Evolutionary conservation across 108 stramenopile genomes (phyloP).

Genomic region (Epithemia pelagica): DNA sequence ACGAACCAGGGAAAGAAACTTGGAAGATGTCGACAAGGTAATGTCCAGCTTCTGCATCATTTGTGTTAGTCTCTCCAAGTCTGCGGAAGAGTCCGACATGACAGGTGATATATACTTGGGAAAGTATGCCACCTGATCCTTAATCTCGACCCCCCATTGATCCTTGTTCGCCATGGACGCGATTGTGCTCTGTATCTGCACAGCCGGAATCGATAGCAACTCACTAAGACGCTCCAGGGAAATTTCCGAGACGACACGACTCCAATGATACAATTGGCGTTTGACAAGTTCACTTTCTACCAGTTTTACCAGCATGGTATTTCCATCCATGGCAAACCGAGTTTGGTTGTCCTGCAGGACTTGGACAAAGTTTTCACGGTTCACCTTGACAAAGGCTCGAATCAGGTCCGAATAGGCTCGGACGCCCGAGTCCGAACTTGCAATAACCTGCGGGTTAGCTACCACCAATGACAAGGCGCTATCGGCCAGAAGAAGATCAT

Average conservation of each 20-base stretch:
- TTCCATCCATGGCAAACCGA: conserved; percentile 18
- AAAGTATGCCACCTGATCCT: conserved; percentile 11
- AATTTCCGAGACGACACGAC: conserved; percentile 25
- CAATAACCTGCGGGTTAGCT: background rate
- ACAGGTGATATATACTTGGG: background rate
- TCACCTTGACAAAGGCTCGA: conserved; percentile 4
- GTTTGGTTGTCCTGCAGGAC: background rate
- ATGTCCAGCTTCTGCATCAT: conserved; percentile 52
- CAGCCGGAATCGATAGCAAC: conserved; percentile 11
- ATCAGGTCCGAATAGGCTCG: background rate
- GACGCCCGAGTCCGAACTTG: background rate
- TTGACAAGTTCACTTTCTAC: conserved; percentile 15
- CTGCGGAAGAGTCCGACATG: conserved; percentile 16
- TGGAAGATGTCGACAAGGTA: conserved; percentile 32
- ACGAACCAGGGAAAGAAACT: conserved; percentile 29
- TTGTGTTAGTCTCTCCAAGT: conserved; percentile 36
- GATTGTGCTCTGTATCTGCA: conserved; percentile 1
- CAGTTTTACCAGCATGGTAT: conserved; percentile 23
- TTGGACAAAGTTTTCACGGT: background rate
- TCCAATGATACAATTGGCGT: conserved; percentile 22
- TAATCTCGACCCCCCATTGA: conserved; percentile 5
- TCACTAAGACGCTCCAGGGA: conserved; percentile 18
- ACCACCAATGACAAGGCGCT: background rate
- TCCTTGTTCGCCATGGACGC: background rate
- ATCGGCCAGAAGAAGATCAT: background rate